These are phyloP conservation scores for Rhipidocladum racemiflorum DNA, from an alignment of 176 grass and related monocot genomes.

Conservation along the genomic window DNA sequence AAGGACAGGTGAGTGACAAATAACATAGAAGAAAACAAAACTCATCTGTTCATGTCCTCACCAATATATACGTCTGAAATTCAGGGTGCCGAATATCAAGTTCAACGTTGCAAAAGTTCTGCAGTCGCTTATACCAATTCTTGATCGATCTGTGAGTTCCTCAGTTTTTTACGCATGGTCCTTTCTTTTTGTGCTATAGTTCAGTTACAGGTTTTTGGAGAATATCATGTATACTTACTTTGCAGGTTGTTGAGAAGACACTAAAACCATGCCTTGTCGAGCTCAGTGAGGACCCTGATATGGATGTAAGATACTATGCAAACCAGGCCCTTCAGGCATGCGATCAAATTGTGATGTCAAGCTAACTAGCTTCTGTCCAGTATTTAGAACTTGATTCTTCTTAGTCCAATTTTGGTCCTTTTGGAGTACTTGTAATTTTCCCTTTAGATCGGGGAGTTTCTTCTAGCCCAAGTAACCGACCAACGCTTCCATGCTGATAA, in stretches of 20 bases:
- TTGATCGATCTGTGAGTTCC: constrained; percentile 75
- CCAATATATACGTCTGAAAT: neutral
- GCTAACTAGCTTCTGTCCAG: constrained; percentile 40
- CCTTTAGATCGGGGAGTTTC: constrained; percentile 24
- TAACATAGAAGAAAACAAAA: neutral
- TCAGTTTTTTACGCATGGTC: neutral
- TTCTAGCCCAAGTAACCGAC: constrained; percentile 26
- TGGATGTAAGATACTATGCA: constrained; percentile 84
- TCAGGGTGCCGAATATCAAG: constrained; percentile 92
- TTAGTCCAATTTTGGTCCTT: constrained; percentile 41
- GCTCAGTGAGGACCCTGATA: constrained; percentile 95
- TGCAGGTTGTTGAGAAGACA: constrained; percentile 65
- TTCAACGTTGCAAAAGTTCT: constrained; percentile 94
- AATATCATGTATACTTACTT: constrained; percentile 31
- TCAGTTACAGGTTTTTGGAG: neutral
- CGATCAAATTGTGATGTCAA: constrained; percentile 87
- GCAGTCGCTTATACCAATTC: constrained; percentile 67
- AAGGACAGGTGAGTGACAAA: constrained; percentile 67
- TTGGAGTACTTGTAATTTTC: constrained; percentile 46
- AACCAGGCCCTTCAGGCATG: constrained; percentile 77
- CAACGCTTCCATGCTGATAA: constrained; percentile 36
- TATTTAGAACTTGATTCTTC: constrained; percentile 29
- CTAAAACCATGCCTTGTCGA: constrained; percentile 85
- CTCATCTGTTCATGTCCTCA: neutral
- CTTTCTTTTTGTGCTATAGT: neutral